Conservation (phyloP, 1,284 basidiomycete genomes). For the Xerocomus cyaneibrunnescens region DNA sequence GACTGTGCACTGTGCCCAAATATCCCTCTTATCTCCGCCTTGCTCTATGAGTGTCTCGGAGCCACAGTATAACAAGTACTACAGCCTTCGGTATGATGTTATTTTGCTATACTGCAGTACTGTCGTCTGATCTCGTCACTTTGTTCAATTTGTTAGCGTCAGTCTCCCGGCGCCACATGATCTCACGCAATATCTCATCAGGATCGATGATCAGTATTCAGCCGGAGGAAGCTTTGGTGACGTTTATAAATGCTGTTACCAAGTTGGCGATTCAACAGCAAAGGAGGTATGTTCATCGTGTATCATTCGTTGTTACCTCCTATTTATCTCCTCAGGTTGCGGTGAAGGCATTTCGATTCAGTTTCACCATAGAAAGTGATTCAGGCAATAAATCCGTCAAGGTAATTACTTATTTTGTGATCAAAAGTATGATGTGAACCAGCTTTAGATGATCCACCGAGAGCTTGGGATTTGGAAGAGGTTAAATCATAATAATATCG, state of each 20-base stretch:
- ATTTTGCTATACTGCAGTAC: no score
- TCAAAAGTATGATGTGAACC: no score
- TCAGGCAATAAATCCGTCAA: no score
- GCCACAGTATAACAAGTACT: no score
- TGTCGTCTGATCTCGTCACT: no score
- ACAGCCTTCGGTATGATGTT: no score
- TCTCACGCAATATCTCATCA: neutral
- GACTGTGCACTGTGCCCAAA: no score
- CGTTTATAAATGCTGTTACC: neutral
- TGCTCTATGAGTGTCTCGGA: no score
- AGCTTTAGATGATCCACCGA: neutral
- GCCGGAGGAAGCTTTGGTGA: neutral
- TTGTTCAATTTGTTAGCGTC: no score
- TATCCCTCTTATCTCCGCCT: no score
- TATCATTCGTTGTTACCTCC: neutral
- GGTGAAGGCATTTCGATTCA: neutral
- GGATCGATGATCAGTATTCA: neutral
- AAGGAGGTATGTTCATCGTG: neutral
- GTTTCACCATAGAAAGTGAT: no score
- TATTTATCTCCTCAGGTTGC: neutral
- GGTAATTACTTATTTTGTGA: no score
- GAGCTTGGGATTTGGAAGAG: neutral
- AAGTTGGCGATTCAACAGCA: neutral
- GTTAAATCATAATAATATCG: neutral
- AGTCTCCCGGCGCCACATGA: neutral